phyloP scores from a whole-genome alignment of 2,329 filamentous ascomycete species.

The Penicillium sp. region DNA sequence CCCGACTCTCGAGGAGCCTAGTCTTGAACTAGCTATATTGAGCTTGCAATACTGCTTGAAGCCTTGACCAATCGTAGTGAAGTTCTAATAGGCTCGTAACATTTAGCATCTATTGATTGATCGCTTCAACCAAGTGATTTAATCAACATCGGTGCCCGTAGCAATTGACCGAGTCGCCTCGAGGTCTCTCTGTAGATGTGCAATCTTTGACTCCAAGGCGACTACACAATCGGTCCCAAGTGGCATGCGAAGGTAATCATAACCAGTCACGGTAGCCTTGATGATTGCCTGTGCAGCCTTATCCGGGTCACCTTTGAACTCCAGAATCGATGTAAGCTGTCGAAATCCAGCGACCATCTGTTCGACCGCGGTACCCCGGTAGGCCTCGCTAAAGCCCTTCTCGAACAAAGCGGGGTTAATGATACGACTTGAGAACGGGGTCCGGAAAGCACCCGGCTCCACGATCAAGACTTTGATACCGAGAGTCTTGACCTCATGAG shows the following conservation, averaged over 20 bases:
- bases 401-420: constrained; percentile 1
- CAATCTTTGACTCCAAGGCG: constrained; percentile 22
- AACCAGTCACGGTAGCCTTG: constrained; percentile 36
- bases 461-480: constrained; percentile 43
- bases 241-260: constrained; percentile 36
- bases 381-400: constrained; percentile 36
- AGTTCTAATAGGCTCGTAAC: too few species aligned
- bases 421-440: constrained; percentile 37
- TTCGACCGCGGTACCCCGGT: constrained; percentile 27
- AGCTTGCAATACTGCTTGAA: too few species aligned
- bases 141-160: neutral
- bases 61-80: too few species aligned
- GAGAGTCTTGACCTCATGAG: constrained; percentile 38
- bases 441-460: constrained; percentile 47
- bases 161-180: neutral
- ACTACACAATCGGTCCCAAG: constrained; percentile 40
- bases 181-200: constrained; percentile 5
- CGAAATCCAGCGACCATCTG: constrained; percentile 13
- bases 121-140: neutral
- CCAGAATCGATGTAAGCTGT: constrained; percentile 11
- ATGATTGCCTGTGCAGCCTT: constrained; percentile 39
- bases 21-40: too few species aligned
- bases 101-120: too few species aligned
- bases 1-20: too few species aligned
- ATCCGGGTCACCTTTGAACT: constrained; percentile 20